Conservation (phyloP, 2,329 filamentous ascomycete species). For the Didymella arachidicola region DNA sequence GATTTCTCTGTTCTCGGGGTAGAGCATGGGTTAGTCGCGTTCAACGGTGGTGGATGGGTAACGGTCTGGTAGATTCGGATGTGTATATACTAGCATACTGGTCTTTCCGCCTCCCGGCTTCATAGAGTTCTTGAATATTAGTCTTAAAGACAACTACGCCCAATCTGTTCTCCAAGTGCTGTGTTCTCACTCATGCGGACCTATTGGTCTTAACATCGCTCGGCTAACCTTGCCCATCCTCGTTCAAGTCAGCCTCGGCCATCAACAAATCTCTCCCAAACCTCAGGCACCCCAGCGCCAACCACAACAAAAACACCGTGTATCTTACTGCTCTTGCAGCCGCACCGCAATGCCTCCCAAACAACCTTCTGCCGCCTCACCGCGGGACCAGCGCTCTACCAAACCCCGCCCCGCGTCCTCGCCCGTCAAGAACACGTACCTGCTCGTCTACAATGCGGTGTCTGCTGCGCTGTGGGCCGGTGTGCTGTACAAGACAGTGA, state of each 20-base stretch:
- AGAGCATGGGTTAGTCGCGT: not conserved
- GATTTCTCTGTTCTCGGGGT: not conserved
- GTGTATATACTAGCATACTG: conserved; percentile 6
- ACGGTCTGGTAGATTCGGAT: conserved; percentile 17
- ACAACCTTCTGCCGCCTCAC: conserved; percentile 7
- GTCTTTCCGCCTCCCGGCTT: not conserved
- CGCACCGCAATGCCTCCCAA: conserved; percentile 32
- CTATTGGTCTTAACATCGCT: conserved; percentile 3
- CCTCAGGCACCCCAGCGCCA: conserved; percentile 3
- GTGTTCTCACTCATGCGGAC: not conserved
- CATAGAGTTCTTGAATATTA: not conserved
- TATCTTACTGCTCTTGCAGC: not conserved
- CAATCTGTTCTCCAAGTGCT: no score
- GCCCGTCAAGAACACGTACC: conserved; percentile 62
- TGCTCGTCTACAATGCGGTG: conserved; percentile 83
- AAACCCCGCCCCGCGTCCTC: conserved; percentile 11
- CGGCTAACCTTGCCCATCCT: conserved; percentile 6
- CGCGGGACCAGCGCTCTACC: conserved; percentile 8
- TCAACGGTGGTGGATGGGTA: not conserved
- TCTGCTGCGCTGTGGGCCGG: conserved; percentile 80
- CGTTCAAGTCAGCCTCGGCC: conserved; percentile 13
- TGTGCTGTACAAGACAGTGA: conserved; percentile 73
- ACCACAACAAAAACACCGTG: not conserved
- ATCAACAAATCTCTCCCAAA: conserved; percentile 18
- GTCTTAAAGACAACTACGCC: not conserved